A percentile compares a stretch with the other conserved stretches of the same genome.
Evolutionary conservation across 2,329 filamentous ascomycete genomes (phyloP).

Genomic region (Chrysosporium keratinophilum): DNA sequence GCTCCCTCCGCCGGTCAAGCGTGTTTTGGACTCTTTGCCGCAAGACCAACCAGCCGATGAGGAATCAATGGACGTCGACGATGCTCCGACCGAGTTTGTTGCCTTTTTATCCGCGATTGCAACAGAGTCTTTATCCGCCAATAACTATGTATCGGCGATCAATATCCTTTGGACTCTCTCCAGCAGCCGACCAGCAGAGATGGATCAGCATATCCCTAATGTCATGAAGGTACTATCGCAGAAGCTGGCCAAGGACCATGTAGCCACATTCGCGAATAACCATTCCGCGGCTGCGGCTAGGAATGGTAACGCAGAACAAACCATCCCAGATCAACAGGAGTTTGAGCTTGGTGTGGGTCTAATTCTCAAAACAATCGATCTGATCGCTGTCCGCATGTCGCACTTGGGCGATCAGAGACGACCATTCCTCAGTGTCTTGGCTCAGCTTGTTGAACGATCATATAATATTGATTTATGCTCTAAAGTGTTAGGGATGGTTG

Average conservation of each 20-base stretch:
- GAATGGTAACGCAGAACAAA: constrained; percentile 19
- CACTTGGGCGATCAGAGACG: constrained; percentile 80
- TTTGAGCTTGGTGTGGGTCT: constrained; percentile 80
- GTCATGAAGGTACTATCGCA: constrained; percentile 89
- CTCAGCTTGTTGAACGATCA: constrained; percentile 90
- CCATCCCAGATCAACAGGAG: constrained; percentile 54
- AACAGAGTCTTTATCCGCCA: constrained; percentile 71
- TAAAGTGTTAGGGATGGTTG: constrained; percentile 88
- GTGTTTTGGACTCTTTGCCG: constrained; percentile 80
- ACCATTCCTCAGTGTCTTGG: constrained; percentile 89
- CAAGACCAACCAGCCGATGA: constrained; percentile 68
- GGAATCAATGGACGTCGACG: constrained; percentile 66
- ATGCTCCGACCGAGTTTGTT: constrained; percentile 75
- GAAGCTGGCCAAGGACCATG: constrained; percentile 87
- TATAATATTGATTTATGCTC: constrained; percentile 76
- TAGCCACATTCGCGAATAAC: constrained; percentile 57
- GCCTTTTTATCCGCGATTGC: constrained; percentile 75
- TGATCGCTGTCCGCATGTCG: constrained; percentile 85
- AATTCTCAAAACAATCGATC: constrained; percentile 90
- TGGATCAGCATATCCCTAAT: constrained; percentile 77
- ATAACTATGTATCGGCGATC: constrained; percentile 75
- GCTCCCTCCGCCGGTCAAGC: constrained; percentile 64
- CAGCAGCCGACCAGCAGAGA: constrained; percentile 69
- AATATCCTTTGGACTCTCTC: constrained; percentile 90
- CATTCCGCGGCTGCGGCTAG: constrained; percentile 26